Conservation (phyloP, 345 rosid species). For the Tarenaya hassleriana region DNA sequence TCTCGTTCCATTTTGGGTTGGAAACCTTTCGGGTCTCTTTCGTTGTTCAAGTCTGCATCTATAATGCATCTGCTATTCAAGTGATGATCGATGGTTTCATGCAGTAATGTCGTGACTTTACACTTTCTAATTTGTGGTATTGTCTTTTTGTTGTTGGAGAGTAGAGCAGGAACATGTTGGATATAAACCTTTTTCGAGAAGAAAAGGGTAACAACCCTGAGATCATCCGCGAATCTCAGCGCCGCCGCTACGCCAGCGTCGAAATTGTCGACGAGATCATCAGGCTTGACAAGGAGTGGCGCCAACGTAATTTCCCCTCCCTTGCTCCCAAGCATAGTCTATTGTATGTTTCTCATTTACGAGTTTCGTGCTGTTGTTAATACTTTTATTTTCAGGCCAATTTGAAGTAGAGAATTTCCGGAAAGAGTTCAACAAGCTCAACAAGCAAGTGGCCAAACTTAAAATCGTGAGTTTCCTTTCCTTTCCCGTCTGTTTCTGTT, state of each 20-base stretch:
- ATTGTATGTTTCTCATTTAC: background rate
- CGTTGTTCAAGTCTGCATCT: no score
- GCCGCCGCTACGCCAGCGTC: constrained; percentile 61
- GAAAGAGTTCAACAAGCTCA: constrained; percentile 61
- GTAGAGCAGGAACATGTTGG: constrained; percentile 42
- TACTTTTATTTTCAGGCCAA: constrained; percentile 44
- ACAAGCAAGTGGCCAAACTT: constrained; percentile 64
- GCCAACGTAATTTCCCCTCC: constrained; percentile 41
- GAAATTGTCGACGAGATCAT: constrained; percentile 67
- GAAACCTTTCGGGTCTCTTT: no score
- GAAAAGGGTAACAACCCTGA: constrained; percentile 75
- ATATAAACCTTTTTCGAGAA: constrained; percentile 67
- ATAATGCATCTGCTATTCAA: no score
- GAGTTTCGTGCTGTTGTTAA: constrained; percentile 10
- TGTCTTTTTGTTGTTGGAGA: constrained; percentile 3
- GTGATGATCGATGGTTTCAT: no score
- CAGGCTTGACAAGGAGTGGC: constrained; percentile 67
- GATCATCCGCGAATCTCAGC: constrained; percentile 65
- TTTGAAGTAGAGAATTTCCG: constrained; percentile 59
- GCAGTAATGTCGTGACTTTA: no score
- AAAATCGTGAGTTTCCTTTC: constrained; percentile 45
- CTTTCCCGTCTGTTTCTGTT: background rate
- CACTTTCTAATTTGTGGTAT: background rate
- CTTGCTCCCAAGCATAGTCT: background rate
- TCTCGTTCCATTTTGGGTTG: no score